Conservation (phyloP, 1,284 basidiomycete genomes). For the Ganoderma boninense region DNA sequence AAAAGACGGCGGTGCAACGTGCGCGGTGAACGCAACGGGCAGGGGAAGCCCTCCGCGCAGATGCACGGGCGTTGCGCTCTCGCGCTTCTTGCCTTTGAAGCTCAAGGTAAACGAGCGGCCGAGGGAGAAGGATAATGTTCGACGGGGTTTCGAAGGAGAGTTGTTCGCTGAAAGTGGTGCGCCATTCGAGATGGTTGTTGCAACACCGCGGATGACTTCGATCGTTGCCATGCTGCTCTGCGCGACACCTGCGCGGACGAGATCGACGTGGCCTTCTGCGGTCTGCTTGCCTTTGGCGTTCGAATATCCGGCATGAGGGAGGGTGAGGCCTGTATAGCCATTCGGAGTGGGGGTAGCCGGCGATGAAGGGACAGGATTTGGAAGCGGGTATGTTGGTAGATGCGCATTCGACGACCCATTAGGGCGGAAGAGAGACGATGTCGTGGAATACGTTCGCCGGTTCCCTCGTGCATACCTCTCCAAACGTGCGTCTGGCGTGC, state of each 20-base stretch:
- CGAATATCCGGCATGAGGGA: slow-evolving; percentile 65
- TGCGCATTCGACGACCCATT: slow-evolving; percentile 28
- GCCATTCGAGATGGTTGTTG: slow-evolving; percentile 32
- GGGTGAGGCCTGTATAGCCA: slow-evolving; percentile 74
- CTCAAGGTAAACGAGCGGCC: slow-evolving; percentile 31
- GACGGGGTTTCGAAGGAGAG: slow-evolving; percentile 21
- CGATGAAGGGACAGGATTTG: slow-evolving; percentile 37
- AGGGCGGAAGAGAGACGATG: slow-evolving; percentile 22
- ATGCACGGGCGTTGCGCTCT: slow-evolving; percentile 50
- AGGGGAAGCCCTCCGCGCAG: slow-evolving; percentile 59
- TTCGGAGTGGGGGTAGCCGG: slow-evolving; percentile 26
- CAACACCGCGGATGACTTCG: slow-evolving; percentile 75
- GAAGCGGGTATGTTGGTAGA: slow-evolving; percentile 44
- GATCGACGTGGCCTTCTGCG: slow-evolving; percentile 64
- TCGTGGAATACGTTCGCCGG: slow-evolving; percentile 27
- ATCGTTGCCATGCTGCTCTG: slow-evolving; percentile 89
- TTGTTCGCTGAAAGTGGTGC: slow-evolving; percentile 7
- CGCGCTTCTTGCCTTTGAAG: slow-evolving; percentile 32
- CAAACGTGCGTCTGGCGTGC: slow-evolving; percentile 37
- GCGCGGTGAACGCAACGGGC: slow-evolving; percentile 54
- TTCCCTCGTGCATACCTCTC: slow-evolving; percentile 39
- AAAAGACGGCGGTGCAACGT: slow-evolving; percentile 78
- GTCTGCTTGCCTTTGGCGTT: slow-evolving; percentile 47
- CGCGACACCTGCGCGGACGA: slow-evolving; percentile 78
- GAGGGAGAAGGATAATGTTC: slow-evolving; percentile 32